Evolutionary conservation across 257 asterid species (phyloP), one percentile per base, ranked within the genome.

Genomic region (Striga asiatica): DNA sequence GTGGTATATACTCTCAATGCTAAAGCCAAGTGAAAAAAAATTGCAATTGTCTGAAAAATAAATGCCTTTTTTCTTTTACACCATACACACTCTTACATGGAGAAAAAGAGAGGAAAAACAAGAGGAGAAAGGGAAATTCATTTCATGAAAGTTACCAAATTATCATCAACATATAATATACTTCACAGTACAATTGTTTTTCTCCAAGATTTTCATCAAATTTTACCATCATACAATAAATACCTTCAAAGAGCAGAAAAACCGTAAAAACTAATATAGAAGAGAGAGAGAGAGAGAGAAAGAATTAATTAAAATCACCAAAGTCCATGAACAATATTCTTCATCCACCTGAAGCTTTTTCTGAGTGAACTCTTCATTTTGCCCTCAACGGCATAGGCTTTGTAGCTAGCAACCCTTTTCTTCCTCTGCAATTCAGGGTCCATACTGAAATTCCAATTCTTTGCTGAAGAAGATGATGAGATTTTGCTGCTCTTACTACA

Each of bases 391-490:
- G 82, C 76, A 43, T 85, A 85, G 0, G 88, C 86, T 46, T 85
- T 83, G 20, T 89, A 89, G 0, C 93, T 77, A 17, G 80, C 85
- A 56, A 89, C 85, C 37, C 97, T 89, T 65, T 73, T 89, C 73
- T 85, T 89, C 70, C 97, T 83, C 70, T 81, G 89, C 71, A 89
- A 50, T 57, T 89, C 97, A 9, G 92, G 83, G 55, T 85, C 93
- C 29, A 65, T 10, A 50, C 32, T 76, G 34, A 85, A 76, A 13
- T 72, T 76, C 93, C 85, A 75, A 5, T 43, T 73, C 61, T 73
- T 82, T 3, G 16, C 11, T 1, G 54, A 48, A 23, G 54, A 31
- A 6, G 54, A 54, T 2, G 64, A 66, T 6, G 56, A 52, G 2
- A 58, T 32, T 6, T 68, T 77, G 67, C 76, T 77, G 67, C 76